Conservation (phyloP, 2,329 filamentous ascomycete species). For the Falciphora oryzae region DNA sequence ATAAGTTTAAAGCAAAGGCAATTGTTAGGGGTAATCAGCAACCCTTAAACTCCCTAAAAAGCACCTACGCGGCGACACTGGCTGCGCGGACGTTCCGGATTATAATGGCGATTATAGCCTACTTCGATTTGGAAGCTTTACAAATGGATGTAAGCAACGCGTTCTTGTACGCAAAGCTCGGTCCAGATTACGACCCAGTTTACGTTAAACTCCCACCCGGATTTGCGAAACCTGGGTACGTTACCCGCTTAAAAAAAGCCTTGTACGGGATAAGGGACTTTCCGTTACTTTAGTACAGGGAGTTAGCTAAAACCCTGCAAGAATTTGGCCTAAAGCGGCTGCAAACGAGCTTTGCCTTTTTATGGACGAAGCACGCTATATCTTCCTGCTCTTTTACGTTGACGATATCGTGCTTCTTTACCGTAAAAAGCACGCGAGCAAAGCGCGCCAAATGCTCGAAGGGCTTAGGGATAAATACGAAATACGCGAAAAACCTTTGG, state of each 20-base stretch:
- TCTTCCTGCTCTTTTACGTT: not conserved
- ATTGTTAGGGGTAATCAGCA: not conserved
- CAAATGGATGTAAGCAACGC: not conserved
- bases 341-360: not conserved
- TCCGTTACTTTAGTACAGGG: no score
- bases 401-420: not conserved
- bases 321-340: not conserved
- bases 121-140: not conserved
- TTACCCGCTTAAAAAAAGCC: no score
- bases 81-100: not conserved
- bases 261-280: no score
- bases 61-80: not conserved
- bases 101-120: not conserved
- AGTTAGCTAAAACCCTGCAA: no score
- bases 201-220: not conserved
- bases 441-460: not conserved
- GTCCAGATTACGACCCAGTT: not conserved
- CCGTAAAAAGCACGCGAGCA: not conserved
- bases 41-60: not conserved
- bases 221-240: not conserved
- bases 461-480: not conserved
- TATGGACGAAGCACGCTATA: not conserved
- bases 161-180: not conserved
- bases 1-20: not conserved
- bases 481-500: not conserved